Base-by-base conservation (phyloP, 495 filamentous ascomycete genomes). In the Penicillium atrosanguineum region DNA sequence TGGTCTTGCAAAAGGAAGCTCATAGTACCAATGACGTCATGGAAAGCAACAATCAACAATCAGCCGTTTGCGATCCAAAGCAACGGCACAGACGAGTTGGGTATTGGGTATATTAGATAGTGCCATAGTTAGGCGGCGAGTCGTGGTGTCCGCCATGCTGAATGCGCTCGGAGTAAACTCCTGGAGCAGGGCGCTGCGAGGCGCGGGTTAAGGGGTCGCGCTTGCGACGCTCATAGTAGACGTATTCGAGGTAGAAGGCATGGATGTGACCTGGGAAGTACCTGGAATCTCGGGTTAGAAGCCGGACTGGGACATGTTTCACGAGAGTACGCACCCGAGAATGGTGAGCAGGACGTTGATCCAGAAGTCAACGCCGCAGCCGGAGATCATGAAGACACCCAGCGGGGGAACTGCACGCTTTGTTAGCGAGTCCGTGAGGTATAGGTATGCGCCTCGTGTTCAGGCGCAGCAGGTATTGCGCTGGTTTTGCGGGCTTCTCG, bases 231-330 rank as follows among this genome's bases (percentile, higher is more conserved):
- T 89, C 76, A 60, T 87, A 96, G 66, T 94, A 96, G 44, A 95
- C 80, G 61, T 89, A 96, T 70, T 91, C 85, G 50, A 96, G 60
- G 64, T 97, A 97, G 73, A 95, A 95, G 7, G 90, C 93, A 64
- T 96, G 93, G 23, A 96, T 81, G 57, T 93, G 85, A 7, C 89
- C 89, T 1, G 90, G 90, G 49, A 94, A 67, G 59, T 85, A 88
- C 3, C 88, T 90, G 50, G 46, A 28, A 34, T 11, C 21, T 6
- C 20, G 14, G 1, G 20, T 44, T 14, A 44, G 23, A 23, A 18
- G 18, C 14, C 7, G 8, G 7, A 16, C 1, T 3, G 28, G 16
- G 23, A 23, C 16, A 19, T n/a, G n/a, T 2, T 7, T 31, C 16
- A n/a, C 19, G 11, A 37, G 12, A 46, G 19, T 23, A 68, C 79